A percentile compares a stretch with the other conserved stretches of the same genome.
These are phyloP conservation scores for Chloropicon primus DNA, from an alignment of 139 green algal genomes.

Conservation along the genomic window DNA sequence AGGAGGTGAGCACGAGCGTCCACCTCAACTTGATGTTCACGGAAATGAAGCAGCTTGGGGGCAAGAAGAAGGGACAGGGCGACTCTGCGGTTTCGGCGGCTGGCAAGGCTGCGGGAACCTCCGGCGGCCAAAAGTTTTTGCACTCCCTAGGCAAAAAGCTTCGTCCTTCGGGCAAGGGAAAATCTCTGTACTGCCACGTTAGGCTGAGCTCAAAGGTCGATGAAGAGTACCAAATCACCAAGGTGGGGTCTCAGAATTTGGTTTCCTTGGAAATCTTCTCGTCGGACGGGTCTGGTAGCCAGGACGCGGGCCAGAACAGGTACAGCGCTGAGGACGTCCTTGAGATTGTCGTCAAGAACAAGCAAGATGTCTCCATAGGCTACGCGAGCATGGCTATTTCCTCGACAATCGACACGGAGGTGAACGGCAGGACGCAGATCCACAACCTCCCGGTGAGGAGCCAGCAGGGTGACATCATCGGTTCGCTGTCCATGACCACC, in stretches of 20 bases:
- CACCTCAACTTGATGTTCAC: no score
- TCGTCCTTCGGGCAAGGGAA: not conserved
- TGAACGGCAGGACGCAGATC: not conserved
- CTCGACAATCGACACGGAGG: not conserved
- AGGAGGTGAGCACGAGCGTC: no score
- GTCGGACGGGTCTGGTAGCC: no score
- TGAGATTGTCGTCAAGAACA: not conserved
- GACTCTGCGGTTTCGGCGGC: no score
- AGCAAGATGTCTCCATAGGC: not conserved
- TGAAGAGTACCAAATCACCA: not conserved
- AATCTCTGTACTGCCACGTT: not conserved
- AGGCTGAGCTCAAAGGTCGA: not conserved
- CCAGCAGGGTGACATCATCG: not conserved
- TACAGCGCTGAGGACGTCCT: not conserved
- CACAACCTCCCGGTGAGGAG: not conserved
- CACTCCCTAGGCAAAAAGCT: not conserved
- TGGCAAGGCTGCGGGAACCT: no score
- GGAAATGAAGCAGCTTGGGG: no score
- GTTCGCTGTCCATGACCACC: not conserved
- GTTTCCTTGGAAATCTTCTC: no score
- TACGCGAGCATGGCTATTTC: not conserved
- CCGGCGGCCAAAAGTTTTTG: not conserved
- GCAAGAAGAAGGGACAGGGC: no score
- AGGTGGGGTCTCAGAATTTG: not conserved
- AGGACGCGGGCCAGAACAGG: no score